Percentiles rank a stretch among this genome's conserved stretches.
These are phyloP conservation scores for Tephrocybe sp. DNA, from an alignment of 768 basidiomycete genomes.

Conservation along the genomic window DNA sequence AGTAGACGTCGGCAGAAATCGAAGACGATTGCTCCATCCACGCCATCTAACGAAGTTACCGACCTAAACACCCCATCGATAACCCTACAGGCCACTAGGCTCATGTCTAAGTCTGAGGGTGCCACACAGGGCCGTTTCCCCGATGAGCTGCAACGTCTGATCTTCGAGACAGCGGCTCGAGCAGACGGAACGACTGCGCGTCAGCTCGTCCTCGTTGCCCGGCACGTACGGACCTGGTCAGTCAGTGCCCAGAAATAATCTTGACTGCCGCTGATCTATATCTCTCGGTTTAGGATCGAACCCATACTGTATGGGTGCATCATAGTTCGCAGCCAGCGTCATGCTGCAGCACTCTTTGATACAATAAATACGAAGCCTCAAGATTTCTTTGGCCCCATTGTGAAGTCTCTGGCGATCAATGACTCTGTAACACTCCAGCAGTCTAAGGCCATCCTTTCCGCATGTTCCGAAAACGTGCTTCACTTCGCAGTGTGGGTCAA, in stretches of 20 bases:
- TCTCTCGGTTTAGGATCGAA: constrained; percentile 20
- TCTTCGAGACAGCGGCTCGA: constrained; percentile 27
- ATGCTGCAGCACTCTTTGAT: constrained; percentile 19
- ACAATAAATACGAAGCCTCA: constrained; percentile 16
- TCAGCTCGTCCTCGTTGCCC: constrained; percentile 24
- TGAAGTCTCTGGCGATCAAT: constrained; percentile 15
- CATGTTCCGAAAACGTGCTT: constrained; percentile 15
- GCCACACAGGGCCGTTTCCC: constrained; percentile 15
- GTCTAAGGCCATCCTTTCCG: constrained; percentile 18
- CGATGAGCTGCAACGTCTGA: constrained; percentile 23
- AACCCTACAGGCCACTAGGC: not conserved
- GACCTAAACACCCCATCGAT: not conserved
- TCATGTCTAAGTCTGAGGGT: not conserved
- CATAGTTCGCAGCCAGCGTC: constrained; percentile 19
- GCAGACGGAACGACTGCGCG: constrained; percentile 17
- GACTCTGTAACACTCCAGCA: constrained; percentile 20
- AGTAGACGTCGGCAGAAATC: not conserved
- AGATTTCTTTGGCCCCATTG: constrained; percentile 9
- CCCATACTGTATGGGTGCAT: constrained; percentile 29
- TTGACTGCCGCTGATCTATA: not conserved
- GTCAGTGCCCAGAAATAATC: constrained; percentile 1
- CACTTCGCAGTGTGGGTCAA: constrained; percentile 18
- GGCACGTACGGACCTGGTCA: constrained; percentile 25
- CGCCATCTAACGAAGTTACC: not conserved
- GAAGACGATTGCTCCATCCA: not conserved